Percentiles rank a stretch among this genome's conserved stretches.
Evolutionary conservation across 768 basidiomycete genomes (phyloP).

Genomic region (Brasilioporus rufonigricans): DNA sequence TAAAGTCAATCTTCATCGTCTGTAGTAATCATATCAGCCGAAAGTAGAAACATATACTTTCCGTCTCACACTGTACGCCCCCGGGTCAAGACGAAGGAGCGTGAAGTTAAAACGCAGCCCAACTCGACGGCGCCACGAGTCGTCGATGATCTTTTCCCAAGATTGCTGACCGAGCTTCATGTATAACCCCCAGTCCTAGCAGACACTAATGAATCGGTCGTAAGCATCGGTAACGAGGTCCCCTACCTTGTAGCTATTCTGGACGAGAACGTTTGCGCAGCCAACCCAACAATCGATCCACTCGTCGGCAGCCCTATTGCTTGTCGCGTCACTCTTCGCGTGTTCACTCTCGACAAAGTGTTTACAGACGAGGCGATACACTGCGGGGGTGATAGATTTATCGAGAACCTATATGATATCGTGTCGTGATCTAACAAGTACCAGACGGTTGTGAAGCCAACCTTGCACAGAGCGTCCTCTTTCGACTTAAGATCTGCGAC

Average conservation of each 20-base stretch:
- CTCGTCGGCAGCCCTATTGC: slow-evolving; percentile 41
- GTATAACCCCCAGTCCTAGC: slow-evolving; percentile 61
- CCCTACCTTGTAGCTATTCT: slow-evolving; percentile 44
- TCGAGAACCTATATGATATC: slow-evolving; percentile 44
- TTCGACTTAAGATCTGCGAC: slow-evolving; percentile 35
- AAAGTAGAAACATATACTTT: background rate
- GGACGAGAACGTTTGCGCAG: slow-evolving; percentile 60
- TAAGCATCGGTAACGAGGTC: slow-evolving; percentile 2
- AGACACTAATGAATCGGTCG: background rate
- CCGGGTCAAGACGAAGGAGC: slow-evolving; percentile 57
- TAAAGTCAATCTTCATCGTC: slow-evolving; percentile 48
- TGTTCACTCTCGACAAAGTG: slow-evolving; percentile 38
- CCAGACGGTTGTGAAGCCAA: slow-evolving; percentile 25
- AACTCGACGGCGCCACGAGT: slow-evolving; percentile 52
- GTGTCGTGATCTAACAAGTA: background rate
- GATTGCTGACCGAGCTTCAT: slow-evolving; percentile 51
- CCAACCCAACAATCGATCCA: slow-evolving; percentile 77
- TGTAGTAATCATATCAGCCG: slow-evolving; percentile 23
- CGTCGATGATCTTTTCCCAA: slow-evolving; percentile 53
- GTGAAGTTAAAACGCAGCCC: slow-evolving; percentile 60
- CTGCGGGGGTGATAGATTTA: slow-evolving; percentile 45
- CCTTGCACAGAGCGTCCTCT: slow-evolving; percentile 52
- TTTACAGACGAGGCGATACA: slow-evolving; percentile 55
- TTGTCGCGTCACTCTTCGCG: slow-evolving; percentile 17
- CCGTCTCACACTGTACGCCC: slow-evolving; percentile 52